Conservation (phyloP, 1,284 basidiomycete species). For the Sanghuangporus weigelae region DNA sequence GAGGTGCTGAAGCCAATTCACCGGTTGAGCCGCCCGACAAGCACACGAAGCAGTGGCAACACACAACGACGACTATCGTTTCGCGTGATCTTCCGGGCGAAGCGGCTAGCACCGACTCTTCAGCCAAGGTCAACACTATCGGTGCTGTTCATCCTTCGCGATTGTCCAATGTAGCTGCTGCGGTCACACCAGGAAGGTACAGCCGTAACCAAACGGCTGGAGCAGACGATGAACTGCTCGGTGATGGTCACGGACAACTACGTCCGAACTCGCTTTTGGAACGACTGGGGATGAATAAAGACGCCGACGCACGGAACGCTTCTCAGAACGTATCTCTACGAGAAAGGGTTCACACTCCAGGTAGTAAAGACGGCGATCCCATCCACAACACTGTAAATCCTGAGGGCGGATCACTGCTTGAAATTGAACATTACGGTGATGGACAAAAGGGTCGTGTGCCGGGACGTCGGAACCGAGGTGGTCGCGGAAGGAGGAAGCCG, state of each 20-base stretch:
- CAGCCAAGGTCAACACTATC: neutral
- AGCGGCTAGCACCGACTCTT: neutral
- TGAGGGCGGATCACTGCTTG: neutral
- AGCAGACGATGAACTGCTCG: neutral
- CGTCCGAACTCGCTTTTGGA: conserved; percentile 14
- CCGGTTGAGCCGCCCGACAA: neutral
- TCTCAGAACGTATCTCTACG: neutral
- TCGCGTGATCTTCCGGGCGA: neutral
- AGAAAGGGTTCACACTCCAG: neutral
- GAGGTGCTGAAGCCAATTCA: neutral
- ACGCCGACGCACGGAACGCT: neutral
- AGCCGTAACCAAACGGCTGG: neutral
- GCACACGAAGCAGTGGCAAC: neutral
- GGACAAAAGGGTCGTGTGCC: neutral
- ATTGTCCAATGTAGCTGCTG: neutral
- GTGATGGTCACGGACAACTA: neutral
- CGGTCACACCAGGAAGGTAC: neutral
- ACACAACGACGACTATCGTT: neutral
- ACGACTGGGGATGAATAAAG: conserved; percentile 11
- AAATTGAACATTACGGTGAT: neutral
- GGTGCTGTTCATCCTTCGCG: neutral
- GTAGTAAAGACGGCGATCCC: neutral
- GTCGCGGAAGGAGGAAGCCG: too few species aligned
- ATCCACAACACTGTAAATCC: too few species aligned
- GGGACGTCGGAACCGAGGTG: too few species aligned